These are phyloP conservation scores for Angomonas deanei DNA, from an alignment of 208 protist genomes.

Conservation along the genomic window DNA sequence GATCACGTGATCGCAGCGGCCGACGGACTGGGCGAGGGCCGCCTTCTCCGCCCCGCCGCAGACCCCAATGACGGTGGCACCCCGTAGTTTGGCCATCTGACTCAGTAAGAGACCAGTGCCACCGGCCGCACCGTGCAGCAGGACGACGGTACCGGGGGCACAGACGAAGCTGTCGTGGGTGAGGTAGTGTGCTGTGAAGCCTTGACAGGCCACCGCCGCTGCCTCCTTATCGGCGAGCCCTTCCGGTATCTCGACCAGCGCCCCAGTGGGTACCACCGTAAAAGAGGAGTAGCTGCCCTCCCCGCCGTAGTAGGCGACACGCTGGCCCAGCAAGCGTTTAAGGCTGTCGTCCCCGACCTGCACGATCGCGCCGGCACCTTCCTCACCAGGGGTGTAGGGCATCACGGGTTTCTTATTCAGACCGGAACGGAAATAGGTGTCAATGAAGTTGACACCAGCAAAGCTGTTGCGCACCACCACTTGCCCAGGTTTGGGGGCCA, in stretches of 20 bases:
- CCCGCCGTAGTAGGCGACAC: constrained; percentile 65
- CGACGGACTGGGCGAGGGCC: constrained; percentile 32
- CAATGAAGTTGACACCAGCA: constrained; percentile 91
- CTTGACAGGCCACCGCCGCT: constrained; percentile 65
- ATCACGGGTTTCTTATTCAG: constrained; percentile 68
- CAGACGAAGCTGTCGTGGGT: constrained; percentile 48
- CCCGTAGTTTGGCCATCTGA: constrained; percentile 90
- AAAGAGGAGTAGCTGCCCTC: constrained; percentile 65
- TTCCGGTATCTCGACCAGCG: constrained; percentile 31
- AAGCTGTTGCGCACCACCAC: constrained; percentile 50
- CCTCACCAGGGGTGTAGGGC: constrained; percentile 70
- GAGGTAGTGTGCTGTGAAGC: constrained; percentile 90
- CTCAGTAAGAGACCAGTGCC: constrained; percentile 78
- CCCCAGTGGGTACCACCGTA: constrained; percentile 20
- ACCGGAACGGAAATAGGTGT: constrained; percentile 84
- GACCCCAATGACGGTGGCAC: constrained; percentile 87
- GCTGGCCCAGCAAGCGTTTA: constrained; percentile 30
- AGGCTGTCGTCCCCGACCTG: constrained; percentile 19
- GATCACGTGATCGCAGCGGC: constrained; percentile 67
- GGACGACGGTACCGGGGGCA: constrained; percentile 27
- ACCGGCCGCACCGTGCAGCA: constrained; percentile 88
- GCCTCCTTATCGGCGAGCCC: constrained; percentile 42
- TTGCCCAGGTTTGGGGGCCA: constrained; percentile 15
- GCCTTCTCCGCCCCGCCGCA: constrained; percentile 69
- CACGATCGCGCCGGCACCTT: constrained; percentile 69